Conservation (phyloP, 2,329 filamentous ascomycete genomes). For the Zymoseptoria crescenta region DNA sequence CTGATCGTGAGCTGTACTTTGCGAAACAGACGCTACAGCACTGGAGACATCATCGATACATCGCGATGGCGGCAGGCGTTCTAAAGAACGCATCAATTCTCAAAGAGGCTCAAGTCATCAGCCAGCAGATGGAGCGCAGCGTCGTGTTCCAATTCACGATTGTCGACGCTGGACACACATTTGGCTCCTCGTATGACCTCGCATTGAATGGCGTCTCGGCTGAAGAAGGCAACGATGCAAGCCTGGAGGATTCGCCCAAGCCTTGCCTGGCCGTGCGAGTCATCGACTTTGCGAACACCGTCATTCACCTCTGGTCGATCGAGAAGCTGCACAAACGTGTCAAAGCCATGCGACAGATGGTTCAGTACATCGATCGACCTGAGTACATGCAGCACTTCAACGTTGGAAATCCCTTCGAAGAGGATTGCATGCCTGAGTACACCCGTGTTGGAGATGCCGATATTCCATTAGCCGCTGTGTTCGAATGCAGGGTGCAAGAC, state of each 20-base stretch:
- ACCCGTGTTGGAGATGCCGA: constrained; percentile 89
- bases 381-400: constrained; percentile 92
- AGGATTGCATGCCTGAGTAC: constrained; percentile 84
- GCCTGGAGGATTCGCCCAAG: constrained; percentile 70
- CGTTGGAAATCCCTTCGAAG: constrained; percentile 86
- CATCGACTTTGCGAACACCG: constrained; percentile 77
- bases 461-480: constrained; percentile 85
- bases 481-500: constrained; percentile 89
- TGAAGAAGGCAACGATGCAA: constrained; percentile 66
- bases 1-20: constrained; percentile 62
- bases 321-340: constrained; percentile 85
- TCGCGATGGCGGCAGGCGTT: constrained; percentile 87
- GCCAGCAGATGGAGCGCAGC: constrained; percentile 86
- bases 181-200: constrained; percentile 93
- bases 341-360: constrained; percentile 88
- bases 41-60: constrained; percentile 80
- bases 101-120: constrained; percentile 97
- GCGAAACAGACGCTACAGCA: constrained; percentile 60
- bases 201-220: constrained; percentile 83
- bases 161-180: constrained; percentile 76
- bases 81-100: constrained; percentile 78
- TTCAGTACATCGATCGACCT: constrained; percentile 91
- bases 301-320: constrained; percentile 89
- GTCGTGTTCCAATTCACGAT: constrained; percentile 94
- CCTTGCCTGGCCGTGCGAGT: constrained; percentile 87